phyloP scores from a whole-genome alignment of 306 rosid species.

The Pyrus bretschneideri region DNA sequence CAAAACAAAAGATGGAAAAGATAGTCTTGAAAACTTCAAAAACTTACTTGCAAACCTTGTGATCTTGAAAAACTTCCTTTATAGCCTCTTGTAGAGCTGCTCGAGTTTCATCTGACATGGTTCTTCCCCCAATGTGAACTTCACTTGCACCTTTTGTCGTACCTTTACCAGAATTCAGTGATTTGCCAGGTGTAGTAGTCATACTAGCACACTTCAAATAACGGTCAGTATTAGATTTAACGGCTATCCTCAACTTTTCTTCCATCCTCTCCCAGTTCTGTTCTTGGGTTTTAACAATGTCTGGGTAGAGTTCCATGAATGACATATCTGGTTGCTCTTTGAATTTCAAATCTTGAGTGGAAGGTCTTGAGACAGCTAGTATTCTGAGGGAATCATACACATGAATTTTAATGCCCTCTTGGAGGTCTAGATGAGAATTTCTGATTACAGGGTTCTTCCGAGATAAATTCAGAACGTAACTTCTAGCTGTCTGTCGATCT shows the following conservation, averaged over 20 bases:
- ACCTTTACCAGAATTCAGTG: constrained; percentile 34
- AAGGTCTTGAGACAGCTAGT: constrained; percentile 47
- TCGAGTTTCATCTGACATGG: constrained; percentile 75
- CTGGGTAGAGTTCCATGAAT: constrained; percentile 47
- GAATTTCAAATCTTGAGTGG: constrained; percentile 39
- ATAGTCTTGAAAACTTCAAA: background rate
- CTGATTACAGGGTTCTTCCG: constrained; percentile 42
- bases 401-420: constrained; percentile 13
- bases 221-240: constrained; percentile 25
- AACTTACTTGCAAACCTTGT: constrained; percentile 83
- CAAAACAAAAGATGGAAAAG: background rate
- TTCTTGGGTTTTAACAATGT: constrained; percentile 49
- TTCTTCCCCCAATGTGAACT: constrained; percentile 31
- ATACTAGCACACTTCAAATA: constrained; percentile 26
- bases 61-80: constrained; percentile 56
- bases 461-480: constrained; percentile 40
- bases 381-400: constrained; percentile 34
- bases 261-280: constrained; percentile 33
- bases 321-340: constrained; percentile 38
- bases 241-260: background rate
- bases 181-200: constrained; percentile 21
- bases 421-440: constrained; percentile 33
- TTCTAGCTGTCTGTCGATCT: constrained; percentile 37
- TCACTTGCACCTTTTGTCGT: constrained; percentile 26
- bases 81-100: constrained; percentile 46